Conservation (phyloP, 2,329 filamentous ascomycete genomes). For the Microsporum ferrugineum region DNA sequence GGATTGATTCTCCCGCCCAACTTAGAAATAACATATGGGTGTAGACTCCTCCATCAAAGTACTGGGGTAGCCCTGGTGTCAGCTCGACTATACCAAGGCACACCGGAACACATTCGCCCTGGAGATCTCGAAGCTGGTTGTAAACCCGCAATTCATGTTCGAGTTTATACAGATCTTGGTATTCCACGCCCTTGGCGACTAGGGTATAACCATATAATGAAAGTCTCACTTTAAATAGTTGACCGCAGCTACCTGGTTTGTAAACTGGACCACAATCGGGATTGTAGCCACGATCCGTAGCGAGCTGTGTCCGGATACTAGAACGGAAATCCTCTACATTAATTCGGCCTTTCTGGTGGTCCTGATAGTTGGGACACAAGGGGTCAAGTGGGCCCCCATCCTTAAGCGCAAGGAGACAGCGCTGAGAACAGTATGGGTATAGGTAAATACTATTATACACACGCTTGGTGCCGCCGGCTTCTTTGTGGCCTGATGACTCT, state of each 20-base stretch:
- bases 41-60: slow-evolving; percentile 5
- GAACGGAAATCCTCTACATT: background rate
- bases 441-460: no score
- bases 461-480: background rate
- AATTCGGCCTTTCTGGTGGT: background rate
- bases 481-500: background rate
- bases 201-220: background rate
- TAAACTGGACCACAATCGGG: slow-evolving; percentile 6
- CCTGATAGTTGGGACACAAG: background rate
- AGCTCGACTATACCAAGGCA: slow-evolving; percentile 8
- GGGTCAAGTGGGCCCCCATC: background rate
- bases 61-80: background rate
- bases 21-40: slow-evolving; percentile 8
- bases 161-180: background rate
- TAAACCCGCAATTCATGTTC: background rate
- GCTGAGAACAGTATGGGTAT: background rate
- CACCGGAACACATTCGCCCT: slow-evolving; percentile 5
- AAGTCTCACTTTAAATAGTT: background rate
- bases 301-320: slow-evolving; percentile 6
- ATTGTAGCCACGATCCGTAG: slow-evolving; percentile 4
- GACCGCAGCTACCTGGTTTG: background rate
- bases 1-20: slow-evolving; percentile 6
- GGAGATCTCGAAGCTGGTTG: slow-evolving; percentile 4
- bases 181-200: background rate
- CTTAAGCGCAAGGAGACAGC: background rate